Conservation (phyloP, 192 early-diverging fungal genomes). For the Gigaspora rosea region DNA sequence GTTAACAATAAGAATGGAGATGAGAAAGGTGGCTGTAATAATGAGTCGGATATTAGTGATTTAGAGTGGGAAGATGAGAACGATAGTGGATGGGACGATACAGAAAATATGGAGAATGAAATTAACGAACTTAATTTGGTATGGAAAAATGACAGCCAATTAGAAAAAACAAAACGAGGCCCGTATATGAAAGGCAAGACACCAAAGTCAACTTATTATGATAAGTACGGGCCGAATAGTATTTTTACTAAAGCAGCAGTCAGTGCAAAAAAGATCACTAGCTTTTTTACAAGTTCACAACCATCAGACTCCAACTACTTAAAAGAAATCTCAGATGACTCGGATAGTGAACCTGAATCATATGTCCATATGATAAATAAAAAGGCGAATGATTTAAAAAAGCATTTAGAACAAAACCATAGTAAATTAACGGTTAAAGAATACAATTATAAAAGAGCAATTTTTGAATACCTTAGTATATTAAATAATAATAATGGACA, state of each 20-base stretch:
- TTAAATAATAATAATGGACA: background rate
- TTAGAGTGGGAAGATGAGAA: no score
- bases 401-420: background rate
- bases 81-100: no score
- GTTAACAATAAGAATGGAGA: no score
- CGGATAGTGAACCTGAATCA: background rate
- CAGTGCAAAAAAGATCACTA: background rate
- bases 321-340: background rate
- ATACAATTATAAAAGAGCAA: background rate
- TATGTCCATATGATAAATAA: background rate
- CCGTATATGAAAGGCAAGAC: no score
- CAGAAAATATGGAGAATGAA: no score
- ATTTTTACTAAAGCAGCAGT: background rate
- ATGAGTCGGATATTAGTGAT: no score
- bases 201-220: background rate
- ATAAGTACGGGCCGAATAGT: conserved; percentile 2
- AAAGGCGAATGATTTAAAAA: background rate
- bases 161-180: no score
- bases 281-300: conserved; percentile 1
- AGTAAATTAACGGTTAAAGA: background rate
- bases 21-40: no score
- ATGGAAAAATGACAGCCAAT: no score
- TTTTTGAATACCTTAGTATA: background rate
- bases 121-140: no score
- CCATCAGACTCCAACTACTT: background rate